Evolutionary conservation across 495 filamentous ascomycete genomes (phyloP), one percentile per base, ranked within the genome.

Genomic region (Penicillium chermesinum): DNA sequence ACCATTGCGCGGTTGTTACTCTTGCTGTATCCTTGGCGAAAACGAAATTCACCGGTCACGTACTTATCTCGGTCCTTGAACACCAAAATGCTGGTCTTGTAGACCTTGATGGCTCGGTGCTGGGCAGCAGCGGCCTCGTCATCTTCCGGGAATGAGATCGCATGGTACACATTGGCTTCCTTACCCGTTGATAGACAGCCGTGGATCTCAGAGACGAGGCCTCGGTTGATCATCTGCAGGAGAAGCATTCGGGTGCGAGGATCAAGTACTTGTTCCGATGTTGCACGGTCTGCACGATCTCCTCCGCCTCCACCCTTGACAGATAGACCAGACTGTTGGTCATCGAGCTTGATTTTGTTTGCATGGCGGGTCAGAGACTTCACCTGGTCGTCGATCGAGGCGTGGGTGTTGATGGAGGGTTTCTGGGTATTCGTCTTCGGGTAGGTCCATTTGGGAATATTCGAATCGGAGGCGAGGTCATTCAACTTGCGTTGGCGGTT

Each of bases 51-150:
- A 45, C 94, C 93, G 1, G 84, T 85, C 27, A 97, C 88, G 62
- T 98, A 98, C 52, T 87, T 86, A 59, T 95, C 89, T 35, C 93
- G 80, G 67, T 97, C 91, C 70, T 98, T 97, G 80, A 98, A 98
- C 3, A 91, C 88, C 32, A 97, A 69, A 48, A 96, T 96, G 36
- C 84, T 85, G 0, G 94, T 98, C 74, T 97, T 97, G 79, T 97
- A 98, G 17, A 98, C 86, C 66, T 98, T 98, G 71, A 98, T 89
- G 12, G 93, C 93, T 41, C 88, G 83, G 52, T 88, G 82, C 2
- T 75, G 46, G 0, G 74, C 65, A n/a, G 64, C 40, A 41, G 66
- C 69, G 41, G 66, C 65, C 7, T 67, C 69, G 7, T 68, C 64
- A 0, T 72, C 66, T 32, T 76, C 66, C 1, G 75, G 70, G 8